These are phyloP conservation scores for Dendrocalamus latiflorus DNA, from an alignment of 202 grass and related monocot genomes.

Conservation along the genomic window DNA sequence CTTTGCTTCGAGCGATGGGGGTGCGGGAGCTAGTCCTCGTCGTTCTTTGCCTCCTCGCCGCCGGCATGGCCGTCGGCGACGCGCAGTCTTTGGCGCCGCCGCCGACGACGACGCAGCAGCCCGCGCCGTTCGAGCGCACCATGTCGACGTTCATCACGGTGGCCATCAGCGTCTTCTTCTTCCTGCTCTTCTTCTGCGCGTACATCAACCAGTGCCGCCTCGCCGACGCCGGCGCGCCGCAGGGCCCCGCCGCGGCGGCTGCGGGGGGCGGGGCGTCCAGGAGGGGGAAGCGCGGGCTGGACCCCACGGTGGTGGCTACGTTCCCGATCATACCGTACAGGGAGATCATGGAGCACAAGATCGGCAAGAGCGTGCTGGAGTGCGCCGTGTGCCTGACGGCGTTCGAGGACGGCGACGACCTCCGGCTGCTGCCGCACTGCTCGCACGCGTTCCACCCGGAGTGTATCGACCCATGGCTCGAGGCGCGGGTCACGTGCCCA, in stretches of 20 bases:
- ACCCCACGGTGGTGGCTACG: constrained; percentile 49
- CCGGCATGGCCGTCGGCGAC: neutral
- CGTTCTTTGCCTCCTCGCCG: constrained; percentile 14
- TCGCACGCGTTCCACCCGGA: constrained; percentile 53
- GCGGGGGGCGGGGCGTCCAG: constrained; percentile 24
- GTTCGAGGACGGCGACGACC: constrained; percentile 46
- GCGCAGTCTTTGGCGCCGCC: neutral
- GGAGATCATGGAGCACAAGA: constrained; percentile 67
- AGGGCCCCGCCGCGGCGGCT: neutral
- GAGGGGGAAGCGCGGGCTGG: constrained; percentile 55
- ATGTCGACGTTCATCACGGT: constrained; percentile 50
- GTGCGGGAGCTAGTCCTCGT: constrained; percentile 1
- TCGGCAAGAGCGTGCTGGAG: constrained; percentile 57
- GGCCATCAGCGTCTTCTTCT: constrained; percentile 50
- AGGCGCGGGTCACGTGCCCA: constrained; percentile 40
- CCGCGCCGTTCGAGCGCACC: constrained; percentile 28
- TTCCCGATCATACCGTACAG: constrained; percentile 70
- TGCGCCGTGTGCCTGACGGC: constrained; percentile 58
- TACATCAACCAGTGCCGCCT: constrained; percentile 64
- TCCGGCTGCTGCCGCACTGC: constrained; percentile 49
- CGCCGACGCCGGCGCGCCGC: constrained; percentile 2
- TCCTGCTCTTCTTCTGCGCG: constrained; percentile 53
- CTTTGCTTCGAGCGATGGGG: constrained; percentile 1
- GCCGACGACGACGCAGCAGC: neutral
- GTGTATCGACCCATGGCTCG: constrained; percentile 61